Conservation (phyloP, 2,329 filamentous ascomycete species). For the Beauveria pseudobassiana region DNA sequence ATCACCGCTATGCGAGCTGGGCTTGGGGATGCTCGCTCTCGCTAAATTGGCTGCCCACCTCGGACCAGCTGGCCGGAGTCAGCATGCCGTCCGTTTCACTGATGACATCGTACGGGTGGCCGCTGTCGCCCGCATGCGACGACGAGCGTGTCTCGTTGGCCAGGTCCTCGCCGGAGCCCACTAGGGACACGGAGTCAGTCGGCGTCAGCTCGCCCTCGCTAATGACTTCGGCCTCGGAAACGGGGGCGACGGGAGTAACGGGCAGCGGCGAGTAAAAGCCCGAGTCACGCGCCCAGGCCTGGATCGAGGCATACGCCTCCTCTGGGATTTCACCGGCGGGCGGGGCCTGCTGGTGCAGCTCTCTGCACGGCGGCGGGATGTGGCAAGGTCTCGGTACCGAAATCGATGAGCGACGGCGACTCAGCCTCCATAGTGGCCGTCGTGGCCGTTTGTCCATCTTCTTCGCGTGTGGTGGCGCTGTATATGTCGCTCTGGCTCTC, state of each 20-base stretch:
- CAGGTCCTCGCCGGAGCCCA: slow-evolving; percentile 42
- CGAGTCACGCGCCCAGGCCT: slow-evolving; percentile 55
- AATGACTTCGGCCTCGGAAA: slow-evolving; percentile 45
- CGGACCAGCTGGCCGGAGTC: slow-evolving; percentile 57
- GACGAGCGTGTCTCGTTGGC: slow-evolving; percentile 36
- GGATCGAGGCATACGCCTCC: slow-evolving; percentile 52
- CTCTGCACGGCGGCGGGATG: slow-evolving; percentile 29
- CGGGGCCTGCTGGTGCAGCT: slow-evolving; percentile 44
- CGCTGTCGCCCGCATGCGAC: slow-evolving; percentile 28
- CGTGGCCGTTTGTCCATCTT: slow-evolving; percentile 16
- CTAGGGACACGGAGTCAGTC: slow-evolving; percentile 49
- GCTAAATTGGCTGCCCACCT: slow-evolving; percentile 56
- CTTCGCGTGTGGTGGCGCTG: slow-evolving; percentile 44
- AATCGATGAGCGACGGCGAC: slow-evolving; percentile 27
- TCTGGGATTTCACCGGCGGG: slow-evolving; percentile 39
- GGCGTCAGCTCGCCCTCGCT: slow-evolving; percentile 51
- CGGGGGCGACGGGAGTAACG: slow-evolving; percentile 37
- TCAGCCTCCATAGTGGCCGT: slow-evolving; percentile 18
- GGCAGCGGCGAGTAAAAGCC: slow-evolving; percentile 57
- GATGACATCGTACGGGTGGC: slow-evolving; percentile 44
- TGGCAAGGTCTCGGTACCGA: slow-evolving; percentile 18
- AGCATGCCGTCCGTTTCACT: slow-evolving; percentile 52
- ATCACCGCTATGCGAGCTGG: background rate
- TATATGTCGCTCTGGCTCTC: slow-evolving; percentile 49
- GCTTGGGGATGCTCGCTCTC: slow-evolving; percentile 35